Base-by-base conservation (phyloP, 768 basidiomycete genomes). In the Boletus rubropictus region DNA sequence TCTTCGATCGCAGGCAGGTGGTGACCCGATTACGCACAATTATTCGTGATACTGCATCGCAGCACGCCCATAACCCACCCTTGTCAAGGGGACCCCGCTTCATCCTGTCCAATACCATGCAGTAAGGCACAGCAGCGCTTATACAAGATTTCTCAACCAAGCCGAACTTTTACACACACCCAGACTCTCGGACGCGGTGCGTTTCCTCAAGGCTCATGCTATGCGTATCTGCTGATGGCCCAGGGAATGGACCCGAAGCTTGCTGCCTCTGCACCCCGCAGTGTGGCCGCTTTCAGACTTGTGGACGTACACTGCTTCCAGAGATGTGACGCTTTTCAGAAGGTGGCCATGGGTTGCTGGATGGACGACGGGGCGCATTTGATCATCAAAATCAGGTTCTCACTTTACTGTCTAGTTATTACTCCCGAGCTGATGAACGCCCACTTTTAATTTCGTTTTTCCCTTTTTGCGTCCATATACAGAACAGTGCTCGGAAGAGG, bases 11-110 rank as follows among this genome's bases (percentile, higher is more conserved):
- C 29, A 21, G 32, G 33, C 31, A 44, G 39, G 39, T 36, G 44
- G 50, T 31, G 55, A 48, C 44, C 39, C n/a, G 46, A 53, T 58
- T 51, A 53, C 57, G 48, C 56, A 48, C 53, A 36, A 20, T 45
- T 42, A 56, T 52, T 38, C 39, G 48, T 52, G 44, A 50, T 52
- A 46, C 28, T 39, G 51, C 41, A 48, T 57, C 51, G 34, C 58
- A 55, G 35, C 53, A 48, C 38, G 33, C 59, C 61, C 59, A 52
- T 43, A 53, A 34, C 62, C 61, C 61, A 53, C 51, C 58, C 55
- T 53, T 39, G 22, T 24, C 39, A 50, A 51, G 39, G 31, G 40
- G 45, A 44, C 12, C 42, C 44, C 42, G 33, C n/a, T 34, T 51
- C 33, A 39, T 45, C 24, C 36, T 46, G 15, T 45, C 42, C 39